These are phyloP conservation scores for Tetracladium setigerum DNA, from an alignment of 495 filamentous ascomycete genomes.

Conservation along the genomic window DNA sequence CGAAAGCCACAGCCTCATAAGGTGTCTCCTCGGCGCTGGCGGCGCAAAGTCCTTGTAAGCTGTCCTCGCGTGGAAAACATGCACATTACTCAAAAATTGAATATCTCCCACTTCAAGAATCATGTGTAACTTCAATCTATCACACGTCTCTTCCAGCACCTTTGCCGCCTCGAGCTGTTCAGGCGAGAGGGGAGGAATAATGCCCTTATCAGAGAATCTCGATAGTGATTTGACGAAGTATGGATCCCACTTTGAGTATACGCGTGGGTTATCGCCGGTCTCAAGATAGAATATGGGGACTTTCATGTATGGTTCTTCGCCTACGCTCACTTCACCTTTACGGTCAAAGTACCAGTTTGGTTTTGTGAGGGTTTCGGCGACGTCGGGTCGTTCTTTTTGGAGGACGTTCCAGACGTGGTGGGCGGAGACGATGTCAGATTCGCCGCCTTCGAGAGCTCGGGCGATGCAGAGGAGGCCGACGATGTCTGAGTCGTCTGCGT, in stretches of 20 bases:
- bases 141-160: conserved; percentile 61
- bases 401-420: conserved; percentile 81
- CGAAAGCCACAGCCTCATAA: conserved; percentile 82
- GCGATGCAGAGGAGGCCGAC: conserved; percentile 82
- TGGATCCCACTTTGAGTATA: conserved; percentile 66
- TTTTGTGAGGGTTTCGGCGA: conserved; percentile 62
- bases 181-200: conserved; percentile 58
- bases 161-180: conserved; percentile 56
- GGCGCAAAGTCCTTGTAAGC: conserved; percentile 59
- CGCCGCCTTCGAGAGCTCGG: conserved; percentile 71
- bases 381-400: conserved; percentile 67
- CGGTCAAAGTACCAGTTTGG: conserved; percentile 93
- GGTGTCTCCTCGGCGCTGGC: conserved; percentile 55
- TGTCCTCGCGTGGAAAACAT: conserved; percentile 63
- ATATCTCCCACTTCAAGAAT: conserved; percentile 73
- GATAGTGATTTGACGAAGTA: conserved; percentile 65
- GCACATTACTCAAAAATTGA: conserved; percentile 64
- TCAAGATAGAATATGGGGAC: conserved; percentile 70
- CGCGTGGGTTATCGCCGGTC: conserved; percentile 31
- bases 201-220: conserved; percentile 56
- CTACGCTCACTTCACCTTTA: conserved; percentile 73
- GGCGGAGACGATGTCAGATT: conserved; percentile 71
- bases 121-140: conserved; percentile 63
- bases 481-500: conserved; percentile 74
- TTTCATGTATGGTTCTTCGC: conserved; percentile 69